These are phyloP conservation scores for Senna siamea DNA, from an alignment of 306 rosid species.

Conservation along the genomic window DNA sequence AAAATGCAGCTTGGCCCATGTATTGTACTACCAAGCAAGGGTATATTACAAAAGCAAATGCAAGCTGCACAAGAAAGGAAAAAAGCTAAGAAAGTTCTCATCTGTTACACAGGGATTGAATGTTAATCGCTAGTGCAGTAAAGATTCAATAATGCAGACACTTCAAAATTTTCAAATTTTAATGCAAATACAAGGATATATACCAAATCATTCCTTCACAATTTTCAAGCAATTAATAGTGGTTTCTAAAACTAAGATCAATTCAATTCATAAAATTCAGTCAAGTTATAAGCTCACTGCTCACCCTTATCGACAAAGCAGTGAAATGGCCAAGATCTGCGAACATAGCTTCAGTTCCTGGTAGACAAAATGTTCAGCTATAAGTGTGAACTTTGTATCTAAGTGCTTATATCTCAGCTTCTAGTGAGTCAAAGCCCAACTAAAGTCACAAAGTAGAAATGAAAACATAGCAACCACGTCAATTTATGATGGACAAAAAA, in stretches of 20 bases:
- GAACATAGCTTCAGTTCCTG: slow-evolving; percentile 93
- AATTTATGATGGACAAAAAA: slow-evolving; percentile 23
- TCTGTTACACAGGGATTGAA: not conserved
- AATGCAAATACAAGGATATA: not conserved
- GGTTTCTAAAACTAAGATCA: not conserved
- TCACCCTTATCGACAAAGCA: slow-evolving; percentile 81
- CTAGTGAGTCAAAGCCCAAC: slow-evolving; percentile 8
- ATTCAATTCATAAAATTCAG: slow-evolving; percentile 5
- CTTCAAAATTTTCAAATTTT: not conserved
- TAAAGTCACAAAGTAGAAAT: slow-evolving; percentile 32
- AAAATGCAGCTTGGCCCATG: slow-evolving; percentile 92
- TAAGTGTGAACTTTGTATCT: slow-evolving; percentile 28
- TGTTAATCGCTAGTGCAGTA: not conserved
- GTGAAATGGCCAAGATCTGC: slow-evolving; percentile 91
- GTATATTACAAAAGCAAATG: slow-evolving; percentile 69
- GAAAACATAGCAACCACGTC: slow-evolving; percentile 4
- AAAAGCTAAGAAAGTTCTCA: slow-evolving; percentile 19
- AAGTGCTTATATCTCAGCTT: slow-evolving; percentile 7
- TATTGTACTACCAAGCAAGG: slow-evolving; percentile 89
- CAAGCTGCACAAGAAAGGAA: slow-evolving; percentile 62
- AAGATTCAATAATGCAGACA: not conserved
- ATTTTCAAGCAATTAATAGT: not conserved
- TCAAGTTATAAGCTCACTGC: slow-evolving; percentile 53
- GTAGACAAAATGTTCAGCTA: slow-evolving; percentile 27
- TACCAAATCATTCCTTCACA: not conserved